Evolutionary conservation across 768 basidiomycete species (phyloP).

Genomic region (Suillus ampliporus): DNA sequence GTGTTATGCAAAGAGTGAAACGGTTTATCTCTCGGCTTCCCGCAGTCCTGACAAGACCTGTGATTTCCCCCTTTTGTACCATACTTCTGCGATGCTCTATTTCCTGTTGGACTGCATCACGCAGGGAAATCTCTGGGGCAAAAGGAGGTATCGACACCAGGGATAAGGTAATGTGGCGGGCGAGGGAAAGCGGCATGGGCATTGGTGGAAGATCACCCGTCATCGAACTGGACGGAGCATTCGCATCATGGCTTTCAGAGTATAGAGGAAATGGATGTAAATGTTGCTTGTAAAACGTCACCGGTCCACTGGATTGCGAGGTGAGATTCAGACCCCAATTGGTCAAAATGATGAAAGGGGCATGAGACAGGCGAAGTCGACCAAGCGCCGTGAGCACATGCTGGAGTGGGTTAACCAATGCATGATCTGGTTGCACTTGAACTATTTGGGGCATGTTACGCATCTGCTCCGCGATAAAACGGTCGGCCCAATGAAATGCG

Average conservation of each 20-base stretch:
- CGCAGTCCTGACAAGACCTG: constrained; percentile 37
- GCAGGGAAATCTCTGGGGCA: constrained; percentile 18
- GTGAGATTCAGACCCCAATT: constrained; percentile 61
- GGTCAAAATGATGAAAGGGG: constrained; percentile 58
- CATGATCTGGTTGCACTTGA: constrained; percentile 9
- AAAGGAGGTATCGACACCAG: constrained; percentile 24
- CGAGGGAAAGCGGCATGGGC: constrained; percentile 33
- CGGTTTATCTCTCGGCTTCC: constrained; percentile 19
- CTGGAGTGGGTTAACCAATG: constrained; percentile 42
- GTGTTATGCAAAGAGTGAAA: constrained; percentile 33
- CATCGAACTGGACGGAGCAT: constrained; percentile 4
- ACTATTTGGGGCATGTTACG: constrained; percentile 29
- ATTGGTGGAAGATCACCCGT: constrained; percentile 3
- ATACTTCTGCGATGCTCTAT: constrained; percentile 26
- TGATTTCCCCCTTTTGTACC: constrained; percentile 24
- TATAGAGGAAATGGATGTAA: constrained; percentile 51
- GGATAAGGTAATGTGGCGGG: constrained; percentile 47
- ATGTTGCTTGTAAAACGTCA: constrained; percentile 54
- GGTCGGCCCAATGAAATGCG: constrained; percentile 80
- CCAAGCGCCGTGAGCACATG: constrained; percentile 56
- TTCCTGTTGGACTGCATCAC: constrained; percentile 23
- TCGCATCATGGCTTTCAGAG: constrained; percentile 11
- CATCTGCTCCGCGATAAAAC: constrained; percentile 63
- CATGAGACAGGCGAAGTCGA: constrained; percentile 51
- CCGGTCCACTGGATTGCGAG: constrained; percentile 19